These are phyloP conservation scores for Dujonia santamariae DNA, from an alignment of 1,139 yeast genomes.

Conservation along the genomic window DNA sequence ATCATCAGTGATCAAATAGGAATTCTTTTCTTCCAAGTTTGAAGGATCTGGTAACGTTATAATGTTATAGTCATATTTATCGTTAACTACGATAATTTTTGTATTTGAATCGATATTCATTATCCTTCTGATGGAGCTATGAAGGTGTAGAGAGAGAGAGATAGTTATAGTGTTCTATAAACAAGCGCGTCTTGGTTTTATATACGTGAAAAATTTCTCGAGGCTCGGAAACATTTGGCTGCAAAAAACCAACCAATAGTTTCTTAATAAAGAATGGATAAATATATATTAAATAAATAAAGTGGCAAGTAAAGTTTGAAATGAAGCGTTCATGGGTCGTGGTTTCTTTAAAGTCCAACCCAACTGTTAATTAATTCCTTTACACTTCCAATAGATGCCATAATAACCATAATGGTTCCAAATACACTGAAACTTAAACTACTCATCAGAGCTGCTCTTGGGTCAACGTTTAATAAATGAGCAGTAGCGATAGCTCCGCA, in stretches of 20 bases:
- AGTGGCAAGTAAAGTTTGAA: too few relatives aligned
- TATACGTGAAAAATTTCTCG: too few relatives aligned
- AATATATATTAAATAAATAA: background rate
- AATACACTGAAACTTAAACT: conserved; percentile 67
- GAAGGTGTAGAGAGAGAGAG: background rate
- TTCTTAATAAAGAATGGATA: background rate
- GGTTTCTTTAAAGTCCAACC: conserved; percentile 23
- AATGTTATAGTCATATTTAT: conserved; percentile 14
- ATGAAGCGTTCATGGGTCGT: too few relatives aligned
- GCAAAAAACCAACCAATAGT: background rate
- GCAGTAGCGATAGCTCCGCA: conserved; percentile 86
- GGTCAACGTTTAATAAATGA: conserved; percentile 62
- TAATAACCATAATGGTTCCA: conserved; percentile 69
- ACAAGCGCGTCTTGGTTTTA: too few relatives aligned
- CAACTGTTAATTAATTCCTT: conserved; percentile 24
- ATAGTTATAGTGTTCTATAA: background rate
- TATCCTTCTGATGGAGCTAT: background rate
- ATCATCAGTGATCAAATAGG: conserved; percentile 18
- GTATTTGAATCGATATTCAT: conserved; percentile 16
- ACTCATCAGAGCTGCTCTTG: conserved; percentile 79
- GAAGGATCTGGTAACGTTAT: conserved; percentile 23
- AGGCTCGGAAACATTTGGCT: background rate
- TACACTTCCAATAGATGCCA: conserved; percentile 54
- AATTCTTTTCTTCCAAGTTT: conserved; percentile 14
- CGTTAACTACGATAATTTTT: conserved; percentile 21